Conservation (phyloP, 2,329 filamentous ascomycete species). For the Penicillium freii region DNA sequence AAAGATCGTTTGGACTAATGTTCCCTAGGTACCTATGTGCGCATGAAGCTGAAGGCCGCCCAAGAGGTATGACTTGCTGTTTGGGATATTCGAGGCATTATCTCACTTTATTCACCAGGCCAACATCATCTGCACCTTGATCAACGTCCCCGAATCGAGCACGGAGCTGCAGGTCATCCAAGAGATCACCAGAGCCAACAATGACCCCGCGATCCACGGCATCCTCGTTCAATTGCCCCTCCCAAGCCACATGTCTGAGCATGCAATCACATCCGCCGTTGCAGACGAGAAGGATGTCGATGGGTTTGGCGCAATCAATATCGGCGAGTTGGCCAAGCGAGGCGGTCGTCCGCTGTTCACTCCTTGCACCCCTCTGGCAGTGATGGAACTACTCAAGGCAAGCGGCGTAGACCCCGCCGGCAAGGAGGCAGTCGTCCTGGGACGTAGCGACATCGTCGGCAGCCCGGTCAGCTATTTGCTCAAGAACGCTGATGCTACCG, state of each 20-base stretch:
- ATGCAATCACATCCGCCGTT: conserved; percentile 84
- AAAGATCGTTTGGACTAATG: neutral
- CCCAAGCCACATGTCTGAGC: conserved; percentile 85
- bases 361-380: conserved; percentile 94
- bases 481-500: conserved; percentile 93
- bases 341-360: conserved; percentile 86
- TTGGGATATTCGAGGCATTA: conserved; percentile 2
- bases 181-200: conserved; percentile 77
- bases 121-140: conserved; percentile 81
- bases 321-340: conserved; percentile 94
- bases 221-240: conserved; percentile 92
- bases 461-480: conserved; percentile 94
- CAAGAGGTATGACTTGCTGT: conserved; percentile 62
- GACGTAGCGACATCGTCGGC: conserved; percentile 94
- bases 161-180: conserved; percentile 83
- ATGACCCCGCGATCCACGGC: conserved; percentile 80
- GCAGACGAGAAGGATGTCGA: conserved; percentile 96
- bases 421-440: conserved; percentile 92
- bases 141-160: conserved; percentile 78
- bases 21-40: conserved; percentile 83
- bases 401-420: conserved; percentile 78
- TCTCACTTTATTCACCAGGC: conserved; percentile 55
- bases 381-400: conserved; percentile 87
- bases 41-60: conserved; percentile 98
- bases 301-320: conserved; percentile 90